Base-by-base conservation (phyloP, 176 grass and related monocot species). In the Pontederia crassipes region DNA sequence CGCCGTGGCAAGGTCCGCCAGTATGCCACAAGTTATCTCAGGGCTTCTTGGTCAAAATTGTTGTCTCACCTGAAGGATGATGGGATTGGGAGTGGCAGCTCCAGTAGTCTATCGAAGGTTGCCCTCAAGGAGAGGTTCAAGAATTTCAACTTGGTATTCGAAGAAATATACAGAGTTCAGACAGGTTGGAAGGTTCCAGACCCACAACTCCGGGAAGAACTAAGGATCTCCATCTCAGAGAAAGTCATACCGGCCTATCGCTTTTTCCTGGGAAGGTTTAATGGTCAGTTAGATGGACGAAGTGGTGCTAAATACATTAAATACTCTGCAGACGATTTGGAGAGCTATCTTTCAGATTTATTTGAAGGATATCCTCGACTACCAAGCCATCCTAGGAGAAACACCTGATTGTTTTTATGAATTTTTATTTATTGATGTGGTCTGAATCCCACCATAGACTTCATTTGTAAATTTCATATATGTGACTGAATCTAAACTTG, bases 181-280 rank as follows among this genome's bases (percentile, higher is more conserved):
- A 88, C 87, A 45, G 61, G 76, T 12, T 97, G 93, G 93, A 92
- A 97, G 71, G 93, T 97, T 65, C 81, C 84, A 0, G 93, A 98
- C 63, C 71, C 81, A 45, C 93, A 98, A 66, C 78, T 91, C 17
- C 74, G 87, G 48, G 93, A 98, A 75, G 93, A 98, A 59, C 82
- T 98, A 17, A 98, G 82, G 74, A 98, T 98, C 61, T 98, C 87
- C 54, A 85, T 98, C 80, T 88, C 87, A 20, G 93, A 98, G 67
- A 84, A 80, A 66, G 84, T 98, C 48, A 91, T 98, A 28, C 93
- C 93, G 68, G 93, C 93, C 51, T 98, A 98, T 58, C 83, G 93
- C 61, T 81, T 84, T 72, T 98, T 98, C 67, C 57, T 90, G 71
- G 93, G 93, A 77, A 84, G 93, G 55, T 91, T 80, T 62, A 81